phyloP scores from a whole-genome alignment of 1,284 basidiomycete species.

The Apiotrichum sp. region DNA sequence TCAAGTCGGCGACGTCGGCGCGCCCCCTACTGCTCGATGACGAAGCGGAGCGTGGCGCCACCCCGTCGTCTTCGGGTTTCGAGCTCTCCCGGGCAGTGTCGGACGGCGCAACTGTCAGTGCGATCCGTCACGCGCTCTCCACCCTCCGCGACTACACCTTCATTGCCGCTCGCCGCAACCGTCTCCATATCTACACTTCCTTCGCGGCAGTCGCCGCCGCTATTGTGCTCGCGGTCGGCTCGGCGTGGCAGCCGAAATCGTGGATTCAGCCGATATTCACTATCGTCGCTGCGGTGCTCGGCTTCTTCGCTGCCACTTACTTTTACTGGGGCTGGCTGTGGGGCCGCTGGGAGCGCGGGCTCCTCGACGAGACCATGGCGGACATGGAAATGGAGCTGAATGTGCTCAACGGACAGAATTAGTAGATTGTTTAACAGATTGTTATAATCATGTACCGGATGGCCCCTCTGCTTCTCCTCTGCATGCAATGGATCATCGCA shows the following conservation, averaged over 20 bases:
- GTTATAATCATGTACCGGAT: background rate
- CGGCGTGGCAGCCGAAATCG: slow-evolving; percentile 49
- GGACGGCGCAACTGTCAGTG: slow-evolving; percentile 4
- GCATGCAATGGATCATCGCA: no score
- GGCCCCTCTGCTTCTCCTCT: no score
- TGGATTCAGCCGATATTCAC: slow-evolving; percentile 54
- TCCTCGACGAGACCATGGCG: slow-evolving; percentile 73
- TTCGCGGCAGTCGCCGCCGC: slow-evolving; percentile 46
- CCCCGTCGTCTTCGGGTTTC: slow-evolving; percentile 1
- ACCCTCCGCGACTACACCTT: slow-evolving; percentile 26
- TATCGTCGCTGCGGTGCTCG: slow-evolving; percentile 61
- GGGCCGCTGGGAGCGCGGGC: slow-evolving; percentile 80
- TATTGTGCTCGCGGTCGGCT: slow-evolving; percentile 57
- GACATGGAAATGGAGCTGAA: slow-evolving; percentile 68
- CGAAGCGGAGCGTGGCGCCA: background rate
- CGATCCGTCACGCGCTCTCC: slow-evolving; percentile 20
- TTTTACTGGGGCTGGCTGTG: slow-evolving; percentile 85
- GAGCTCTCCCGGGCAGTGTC: slow-evolving; percentile 7
- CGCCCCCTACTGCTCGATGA: slow-evolving; percentile 1
- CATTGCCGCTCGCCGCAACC: slow-evolving; percentile 16
- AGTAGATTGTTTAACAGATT: background rate
- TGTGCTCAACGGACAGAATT: slow-evolving; percentile 12
- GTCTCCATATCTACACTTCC: background rate
- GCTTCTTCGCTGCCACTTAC: slow-evolving; percentile 79
- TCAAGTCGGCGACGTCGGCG: background rate